These are phyloP conservation scores for Geotrichum fermentans DNA, from an alignment of 1,139 yeast genomes.

Conservation along the genomic window DNA sequence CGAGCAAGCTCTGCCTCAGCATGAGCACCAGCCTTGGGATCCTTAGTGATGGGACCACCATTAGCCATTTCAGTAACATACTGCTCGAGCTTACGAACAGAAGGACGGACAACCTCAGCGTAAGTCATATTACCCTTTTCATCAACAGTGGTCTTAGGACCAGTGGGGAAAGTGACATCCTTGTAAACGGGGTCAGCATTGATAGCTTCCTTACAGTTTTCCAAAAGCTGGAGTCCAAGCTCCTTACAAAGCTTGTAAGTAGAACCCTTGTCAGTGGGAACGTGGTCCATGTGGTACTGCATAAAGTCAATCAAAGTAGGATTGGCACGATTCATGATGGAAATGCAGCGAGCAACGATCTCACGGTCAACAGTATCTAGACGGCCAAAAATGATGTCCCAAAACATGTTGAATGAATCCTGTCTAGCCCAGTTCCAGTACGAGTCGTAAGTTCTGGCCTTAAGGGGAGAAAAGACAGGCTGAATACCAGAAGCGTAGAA, in stretches of 20 bases:
- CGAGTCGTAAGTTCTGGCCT: constrained; percentile 94
- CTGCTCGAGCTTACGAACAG: constrained; percentile 91
- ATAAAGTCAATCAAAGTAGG: constrained; percentile 90
- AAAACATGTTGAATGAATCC: constrained; percentile 89
- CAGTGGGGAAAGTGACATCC: constrained; percentile 90
- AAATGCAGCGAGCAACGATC: constrained; percentile 92
- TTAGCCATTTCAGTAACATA: constrained; percentile 95
- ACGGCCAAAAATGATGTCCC: constrained; percentile 91
- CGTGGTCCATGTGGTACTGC: constrained; percentile 95
- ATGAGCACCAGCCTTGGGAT: constrained; percentile 56
- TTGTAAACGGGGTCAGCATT: constrained; percentile 84
- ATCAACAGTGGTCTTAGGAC: constrained; percentile 86
- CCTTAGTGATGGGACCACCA: constrained; percentile 76
- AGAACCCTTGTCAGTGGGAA: constrained; percentile 85
- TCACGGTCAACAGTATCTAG: constrained; percentile 88
- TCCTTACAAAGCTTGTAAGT: constrained; percentile 81
- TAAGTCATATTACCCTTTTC: constrained; percentile 82
- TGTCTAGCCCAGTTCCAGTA: constrained; percentile 99
- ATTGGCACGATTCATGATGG: constrained; percentile 95
- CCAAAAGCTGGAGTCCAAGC: constrained; percentile 88
- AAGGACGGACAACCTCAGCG: constrained; percentile 79
- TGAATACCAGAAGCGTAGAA: constrained; percentile 86
- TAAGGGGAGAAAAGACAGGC: constrained; percentile 84
- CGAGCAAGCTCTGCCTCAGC: constrained; percentile 72
- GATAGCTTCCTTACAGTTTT: constrained; percentile 86